phyloP scores from a whole-genome alignment of 305 asterid genomes.

The Andrographis paniculata region DNA sequence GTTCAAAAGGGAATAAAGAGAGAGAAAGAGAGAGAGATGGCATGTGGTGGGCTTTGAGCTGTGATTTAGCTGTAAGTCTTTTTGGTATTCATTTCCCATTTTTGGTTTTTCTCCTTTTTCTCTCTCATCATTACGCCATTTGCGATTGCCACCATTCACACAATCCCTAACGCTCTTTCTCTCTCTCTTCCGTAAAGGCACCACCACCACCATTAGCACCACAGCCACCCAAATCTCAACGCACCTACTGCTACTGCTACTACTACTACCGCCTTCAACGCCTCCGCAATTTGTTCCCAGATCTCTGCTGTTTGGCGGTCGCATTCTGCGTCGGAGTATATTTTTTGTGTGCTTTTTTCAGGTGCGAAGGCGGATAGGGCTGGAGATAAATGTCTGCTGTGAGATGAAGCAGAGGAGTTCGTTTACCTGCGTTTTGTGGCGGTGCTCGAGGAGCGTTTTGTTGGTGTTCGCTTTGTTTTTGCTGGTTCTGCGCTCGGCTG shows the following conservation, averaged over 20 bases:
- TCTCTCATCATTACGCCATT: conserved; percentile 8
- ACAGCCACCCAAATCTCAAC: conserved; percentile 25
- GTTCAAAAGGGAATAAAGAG: conserved; percentile 22
- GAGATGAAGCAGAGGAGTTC: conserved; percentile 46
- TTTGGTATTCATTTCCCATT: conserved; percentile 11
- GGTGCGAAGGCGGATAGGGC: too few species aligned
- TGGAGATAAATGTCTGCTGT: conserved; percentile 51
- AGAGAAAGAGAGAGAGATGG: conserved; percentile 20
- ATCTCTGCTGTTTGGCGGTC: conserved; percentile 16
- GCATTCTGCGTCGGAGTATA: background rate
- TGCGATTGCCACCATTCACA: conserved; percentile 8
- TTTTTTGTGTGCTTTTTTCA: conserved; percentile 18
- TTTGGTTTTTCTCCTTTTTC: conserved; percentile 4
- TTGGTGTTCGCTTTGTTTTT: conserved; percentile 13
- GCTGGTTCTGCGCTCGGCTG: conserved; percentile 13
- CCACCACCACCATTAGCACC: conserved; percentile 2
- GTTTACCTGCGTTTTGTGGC: conserved; percentile 20
- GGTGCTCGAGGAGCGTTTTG: conserved; percentile 12
- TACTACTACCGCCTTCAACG: conserved; percentile 15
- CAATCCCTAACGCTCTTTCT: conserved; percentile 17
- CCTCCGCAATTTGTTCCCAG: conserved; percentile 12
- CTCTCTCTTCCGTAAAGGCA: conserved; percentile 11
- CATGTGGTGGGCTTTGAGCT: conserved; percentile 73
- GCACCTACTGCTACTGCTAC: conserved; percentile 6
- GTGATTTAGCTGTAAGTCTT: conserved; percentile 65